Conservation (phyloP, 2,329 filamentous ascomycete species). For the Fusarium lateritium region DNA sequence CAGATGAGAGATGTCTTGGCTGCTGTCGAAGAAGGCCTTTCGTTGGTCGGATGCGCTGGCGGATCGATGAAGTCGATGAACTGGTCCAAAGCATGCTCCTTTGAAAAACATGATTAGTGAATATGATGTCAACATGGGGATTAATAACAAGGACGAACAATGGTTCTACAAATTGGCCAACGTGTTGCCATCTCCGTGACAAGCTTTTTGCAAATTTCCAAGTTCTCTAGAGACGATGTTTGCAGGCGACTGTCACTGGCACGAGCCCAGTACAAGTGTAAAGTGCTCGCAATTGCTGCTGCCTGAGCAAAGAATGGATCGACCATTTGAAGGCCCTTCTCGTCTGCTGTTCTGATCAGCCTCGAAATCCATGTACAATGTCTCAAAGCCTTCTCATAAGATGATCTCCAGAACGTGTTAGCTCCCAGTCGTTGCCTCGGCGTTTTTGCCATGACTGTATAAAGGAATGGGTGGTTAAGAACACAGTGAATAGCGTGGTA, state of each 20-base stretch:
- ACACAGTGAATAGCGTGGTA: conserved; percentile 33
- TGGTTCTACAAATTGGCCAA: conserved; percentile 32
- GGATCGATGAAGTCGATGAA: conserved; percentile 20
- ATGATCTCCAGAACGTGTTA: conserved; percentile 30
- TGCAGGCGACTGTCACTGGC: conserved; percentile 10
- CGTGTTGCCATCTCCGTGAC: conserved; percentile 22
- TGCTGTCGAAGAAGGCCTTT: background rate
- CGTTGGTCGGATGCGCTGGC: rapidly evolving
- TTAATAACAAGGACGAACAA: conserved; percentile 2
- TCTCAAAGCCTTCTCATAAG: conserved; percentile 20
- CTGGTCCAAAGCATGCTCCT: conserved; percentile 12
- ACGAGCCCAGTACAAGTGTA: conserved; percentile 26
- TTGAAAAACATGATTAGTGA: rapidly evolving
- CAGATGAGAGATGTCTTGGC: conserved; percentile 29
- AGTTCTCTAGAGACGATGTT: conserved; percentile 2
- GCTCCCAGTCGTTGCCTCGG: conserved; percentile 16
- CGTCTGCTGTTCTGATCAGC: conserved; percentile 15
- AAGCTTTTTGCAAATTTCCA: conserved; percentile 25
- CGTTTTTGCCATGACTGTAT: conserved; percentile 16
- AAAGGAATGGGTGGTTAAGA: conserved; percentile 33
- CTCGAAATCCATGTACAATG: conserved; percentile 39
- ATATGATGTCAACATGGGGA: rapidly evolving
- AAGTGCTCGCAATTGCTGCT: conserved; percentile 24
- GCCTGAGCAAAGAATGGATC: conserved; percentile 38
- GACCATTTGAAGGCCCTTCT: conserved; percentile 18